These are phyloP conservation scores for Tolypocladium amazonense DNA, from an alignment of 2,329 filamentous ascomycete genomes.

Conservation along the genomic window DNA sequence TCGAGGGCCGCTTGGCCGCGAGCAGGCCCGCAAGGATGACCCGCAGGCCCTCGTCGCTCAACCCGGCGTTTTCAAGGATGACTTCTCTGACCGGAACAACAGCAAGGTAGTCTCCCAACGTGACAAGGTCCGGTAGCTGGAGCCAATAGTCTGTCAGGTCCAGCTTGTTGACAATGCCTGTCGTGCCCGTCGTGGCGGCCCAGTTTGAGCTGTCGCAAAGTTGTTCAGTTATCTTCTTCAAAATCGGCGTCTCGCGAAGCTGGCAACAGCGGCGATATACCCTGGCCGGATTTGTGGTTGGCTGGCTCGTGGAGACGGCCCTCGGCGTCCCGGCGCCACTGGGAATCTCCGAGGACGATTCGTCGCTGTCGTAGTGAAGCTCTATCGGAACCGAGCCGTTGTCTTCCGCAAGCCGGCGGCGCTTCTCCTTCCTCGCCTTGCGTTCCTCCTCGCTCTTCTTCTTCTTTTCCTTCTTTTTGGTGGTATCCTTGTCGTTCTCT, in stretches of 20 bases:
- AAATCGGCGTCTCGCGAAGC: constrained; percentile 79
- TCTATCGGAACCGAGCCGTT: constrained; percentile 83
- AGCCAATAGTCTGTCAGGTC: constrained; percentile 80
- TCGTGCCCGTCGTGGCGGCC: constrained; percentile 55
- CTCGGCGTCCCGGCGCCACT: constrained; percentile 11
- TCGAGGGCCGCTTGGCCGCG: constrained; percentile 59
- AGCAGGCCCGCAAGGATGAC: constrained; percentile 79
- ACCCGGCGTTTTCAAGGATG: constrained; percentile 73
- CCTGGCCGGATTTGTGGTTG: constrained; percentile 81
- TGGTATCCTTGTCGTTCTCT: constrained; percentile 30
- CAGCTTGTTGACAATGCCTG: constrained; percentile 71
- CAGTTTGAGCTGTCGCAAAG: constrained; percentile 61
- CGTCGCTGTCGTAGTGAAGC: constrained; percentile 60
- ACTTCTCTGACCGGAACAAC: constrained; percentile 85
- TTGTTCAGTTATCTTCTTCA: constrained; percentile 87
- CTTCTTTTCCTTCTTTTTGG: constrained; percentile 88
- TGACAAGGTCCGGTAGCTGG: constrained; percentile 72
- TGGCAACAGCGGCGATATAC: constrained; percentile 95
- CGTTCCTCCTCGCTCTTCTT: constrained; percentile 88
- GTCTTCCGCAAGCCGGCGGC: constrained; percentile 71
- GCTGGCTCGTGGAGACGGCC: constrained; percentile 28
- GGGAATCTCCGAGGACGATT: constrained; percentile 33
- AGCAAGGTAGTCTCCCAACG: constrained; percentile 86
- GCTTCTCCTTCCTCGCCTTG: constrained; percentile 85
- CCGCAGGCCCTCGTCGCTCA: constrained; percentile 78